Percentiles rank a stretch among this genome's conserved stretches.
These are phyloP conservation scores for Knufia petricola DNA, from an alignment of 2,329 filamentous ascomycete species.

Conservation along the genomic window DNA sequence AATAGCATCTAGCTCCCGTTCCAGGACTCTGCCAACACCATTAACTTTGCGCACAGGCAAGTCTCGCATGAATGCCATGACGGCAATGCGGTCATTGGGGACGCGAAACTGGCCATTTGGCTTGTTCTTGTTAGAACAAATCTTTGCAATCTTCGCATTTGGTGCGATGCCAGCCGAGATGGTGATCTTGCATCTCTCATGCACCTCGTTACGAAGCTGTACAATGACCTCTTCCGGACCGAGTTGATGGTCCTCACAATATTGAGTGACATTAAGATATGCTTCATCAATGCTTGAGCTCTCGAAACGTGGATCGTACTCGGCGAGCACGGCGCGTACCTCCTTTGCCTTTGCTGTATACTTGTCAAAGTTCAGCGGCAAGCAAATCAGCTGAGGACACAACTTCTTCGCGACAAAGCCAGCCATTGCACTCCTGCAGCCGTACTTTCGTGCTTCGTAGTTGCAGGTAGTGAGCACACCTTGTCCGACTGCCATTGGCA, in stretches of 20 bases:
- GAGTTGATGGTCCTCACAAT: slow-evolving; percentile 61
- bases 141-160: slow-evolving; percentile 89
- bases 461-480: slow-evolving; percentile 67
- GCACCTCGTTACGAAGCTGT: slow-evolving; percentile 67
- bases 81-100: slow-evolving; percentile 58
- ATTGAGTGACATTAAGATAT: slow-evolving; percentile 87
- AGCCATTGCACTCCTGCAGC: slow-evolving; percentile 90
- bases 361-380: slow-evolving; percentile 82
- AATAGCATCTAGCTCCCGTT: slow-evolving; percentile 79
- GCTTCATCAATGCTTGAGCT: slow-evolving; percentile 94
- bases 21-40: slow-evolving; percentile 86
- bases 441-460: slow-evolving; percentile 81
- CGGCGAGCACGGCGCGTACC: slow-evolving; percentile 66
- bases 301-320: slow-evolving; percentile 88
- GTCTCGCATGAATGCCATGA: slow-evolving; percentile 77
- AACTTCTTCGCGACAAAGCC: slow-evolving; percentile 90
- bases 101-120: slow-evolving; percentile 85
- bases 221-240: slow-evolving; percentile 63
- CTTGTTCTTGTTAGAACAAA: slow-evolving; percentile 91
- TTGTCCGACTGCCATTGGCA: slow-evolving; percentile 84
- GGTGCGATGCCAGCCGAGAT: slow-evolving; percentile 90
- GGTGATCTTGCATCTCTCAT: slow-evolving; percentile 68
- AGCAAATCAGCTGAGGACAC: slow-evolving; percentile 71
- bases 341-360: slow-evolving; percentile 86
- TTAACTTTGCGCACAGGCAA: slow-evolving; percentile 86